phyloP scores from a whole-genome alignment of 106 monocot species.

The Allium sativum region DNA sequence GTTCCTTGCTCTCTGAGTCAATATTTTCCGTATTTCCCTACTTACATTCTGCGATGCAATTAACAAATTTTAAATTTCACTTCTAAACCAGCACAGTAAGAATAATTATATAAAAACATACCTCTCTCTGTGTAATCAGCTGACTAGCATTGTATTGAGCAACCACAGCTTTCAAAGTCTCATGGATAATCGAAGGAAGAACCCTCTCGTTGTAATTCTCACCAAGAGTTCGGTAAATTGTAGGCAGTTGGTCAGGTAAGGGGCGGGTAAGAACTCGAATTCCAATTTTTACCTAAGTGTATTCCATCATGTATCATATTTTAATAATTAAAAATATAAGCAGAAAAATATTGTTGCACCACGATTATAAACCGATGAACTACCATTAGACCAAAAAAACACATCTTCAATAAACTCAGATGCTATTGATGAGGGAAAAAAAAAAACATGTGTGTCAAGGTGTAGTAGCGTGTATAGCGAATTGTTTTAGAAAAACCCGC shows the following conservation, averaged over 20 bases:
- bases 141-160: conserved; percentile 98
- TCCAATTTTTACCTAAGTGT: conserved; percentile 22
- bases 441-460: no score
- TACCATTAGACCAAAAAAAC: no score
- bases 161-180: conserved; percentile 85
- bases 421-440: no score
- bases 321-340: no score
- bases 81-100: background rate
- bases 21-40: conserved; percentile 51
- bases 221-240: conserved; percentile 57
- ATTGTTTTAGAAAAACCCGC: no score
- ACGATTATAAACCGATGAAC: no score
- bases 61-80: background rate
- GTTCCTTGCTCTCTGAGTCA: conserved; percentile 50
- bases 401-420: no score
- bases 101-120: background rate
- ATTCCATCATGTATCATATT: background rate
- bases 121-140: conserved; percentile 97
- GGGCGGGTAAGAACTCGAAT: conserved; percentile 60
- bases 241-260: conserved; percentile 45
- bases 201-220: conserved; percentile 78
- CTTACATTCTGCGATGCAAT: conserved; percentile 30
- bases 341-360: no score
- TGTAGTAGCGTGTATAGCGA: no score
- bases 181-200: conserved; percentile 72